A percentile compares a stretch with the other conserved stretches of the same genome.
Conservation (phyloP, 106 monocot species). For the Phalaenopsis aphrodite region DNA sequence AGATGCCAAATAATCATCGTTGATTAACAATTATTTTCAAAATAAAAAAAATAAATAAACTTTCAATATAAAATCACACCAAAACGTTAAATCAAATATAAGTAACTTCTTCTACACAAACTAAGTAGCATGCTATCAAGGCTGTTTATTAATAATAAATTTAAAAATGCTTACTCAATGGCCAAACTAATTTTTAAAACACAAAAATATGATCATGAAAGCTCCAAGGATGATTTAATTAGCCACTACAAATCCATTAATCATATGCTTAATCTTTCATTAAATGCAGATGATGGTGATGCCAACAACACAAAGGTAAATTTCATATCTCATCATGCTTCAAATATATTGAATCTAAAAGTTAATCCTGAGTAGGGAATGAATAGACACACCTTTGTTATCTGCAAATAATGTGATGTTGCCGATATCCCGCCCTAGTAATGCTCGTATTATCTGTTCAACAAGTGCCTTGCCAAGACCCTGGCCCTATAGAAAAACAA, state of each 20-base stretch:
- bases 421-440: slow-evolving; percentile 86
- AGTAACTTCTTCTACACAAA: too few species aligned
- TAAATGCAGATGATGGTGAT: background rate
- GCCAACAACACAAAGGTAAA: background rate
- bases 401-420: slow-evolving; percentile 97
- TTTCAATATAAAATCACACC: too few species aligned
- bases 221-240: background rate
- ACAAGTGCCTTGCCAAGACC: slow-evolving; percentile 94
- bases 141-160: background rate
- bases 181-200: background rate
- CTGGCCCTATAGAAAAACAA: slow-evolving; percentile 48
- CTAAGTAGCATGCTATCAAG: background rate
- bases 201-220: background rate
- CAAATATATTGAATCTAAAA: background rate
- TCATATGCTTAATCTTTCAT: background rate
- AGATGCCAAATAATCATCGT: too few species aligned
- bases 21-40: too few species aligned
- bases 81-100: too few species aligned
- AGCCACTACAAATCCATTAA: background rate
- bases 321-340: too few species aligned
- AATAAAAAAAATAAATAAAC: too few species aligned
- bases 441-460: slow-evolving; percentile 69
- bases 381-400: slow-evolving; percentile 53
- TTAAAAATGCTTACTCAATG: background rate
- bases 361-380: background rate